Base-by-base conservation (phyloP, 78 protist genomes). In the Bodo saltans region DNA sequence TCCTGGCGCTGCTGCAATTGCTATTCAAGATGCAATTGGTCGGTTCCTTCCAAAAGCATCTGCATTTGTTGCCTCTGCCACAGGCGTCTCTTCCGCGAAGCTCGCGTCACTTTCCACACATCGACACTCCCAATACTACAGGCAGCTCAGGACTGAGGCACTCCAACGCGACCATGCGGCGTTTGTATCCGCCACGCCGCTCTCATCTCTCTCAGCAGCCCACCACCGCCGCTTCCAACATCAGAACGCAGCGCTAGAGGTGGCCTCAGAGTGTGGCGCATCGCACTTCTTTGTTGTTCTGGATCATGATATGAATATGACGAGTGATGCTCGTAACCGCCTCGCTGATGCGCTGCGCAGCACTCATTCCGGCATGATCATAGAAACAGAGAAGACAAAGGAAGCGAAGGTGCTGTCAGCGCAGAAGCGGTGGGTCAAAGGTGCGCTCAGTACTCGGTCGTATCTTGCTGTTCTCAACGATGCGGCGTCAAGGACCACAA, bases 401-500 rank as follows among this genome's bases (percentile, higher is more conserved):
- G n/a, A 17, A 17, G 60, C 60, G n/a, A 8, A 17, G n/a, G 60
- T 17, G n/a, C n/a, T 17, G n/a, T 17, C 8, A 8, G 60, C 60
- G n/a, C 60, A 47, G 60, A 47, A 47, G 60, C 60, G 17, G 74
- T 79, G 83, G 83, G 34, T 27, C 30, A 3, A 11, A 8, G 32
- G 84, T 1, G 41, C 1, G 12, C 25, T 80, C 53, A 78, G 71
- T 0, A 91, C 88, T 47, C 86, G 86, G 53, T 93, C 85, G 72
- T 95, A 93, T 74, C 81, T 95, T 29, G 85, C 90, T 90, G 33
- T 40, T 29, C 86, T 94, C 67, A 92, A 93, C 88, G 75, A 87
- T 23, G 42, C 70, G 26, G 97, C 94, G 11, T 89, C 89, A 0
- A 87, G 94, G 2, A 71, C 53, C 30, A 88, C 67, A 88, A 83